Conservation (phyloP, 2,329 filamentous ascomycete genomes). For the Colletotrichum destructivum region DNA sequence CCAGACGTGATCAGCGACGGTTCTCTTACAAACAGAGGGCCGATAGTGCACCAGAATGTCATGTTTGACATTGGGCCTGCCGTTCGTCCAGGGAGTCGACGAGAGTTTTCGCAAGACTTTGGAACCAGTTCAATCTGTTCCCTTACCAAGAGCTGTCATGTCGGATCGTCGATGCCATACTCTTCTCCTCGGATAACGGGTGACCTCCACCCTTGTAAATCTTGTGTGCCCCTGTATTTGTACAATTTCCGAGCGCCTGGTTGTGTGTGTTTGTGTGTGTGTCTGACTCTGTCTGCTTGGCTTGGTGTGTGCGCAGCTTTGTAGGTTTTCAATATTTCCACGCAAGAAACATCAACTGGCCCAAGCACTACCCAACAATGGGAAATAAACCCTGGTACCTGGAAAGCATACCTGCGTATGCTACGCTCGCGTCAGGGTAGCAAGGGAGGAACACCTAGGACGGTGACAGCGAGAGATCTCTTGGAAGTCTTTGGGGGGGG, state of each 20-base stretch:
- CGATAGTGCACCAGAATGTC: neutral
- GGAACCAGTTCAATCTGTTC: neutral
- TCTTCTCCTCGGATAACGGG: neutral
- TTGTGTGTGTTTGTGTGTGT: neutral
- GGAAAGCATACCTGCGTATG: slow-evolving; percentile 11
- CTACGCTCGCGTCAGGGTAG: neutral
- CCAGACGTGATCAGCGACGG: neutral
- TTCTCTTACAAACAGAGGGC: neutral
- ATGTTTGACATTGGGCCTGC: slow-evolving; percentile 4
- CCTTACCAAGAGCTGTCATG: slow-evolving; percentile 4
- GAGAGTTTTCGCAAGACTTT: neutral
- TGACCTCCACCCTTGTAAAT: too few species aligned
- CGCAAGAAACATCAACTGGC: slow-evolving; percentile 8
- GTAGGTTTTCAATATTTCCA: slow-evolving; percentile 1
- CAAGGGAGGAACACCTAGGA: too few species aligned
- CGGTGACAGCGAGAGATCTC: slow-evolving; percentile 22
- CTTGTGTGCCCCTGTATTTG: too few species aligned
- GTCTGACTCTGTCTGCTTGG: slow-evolving; percentile 11
- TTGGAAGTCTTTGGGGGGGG: slow-evolving; percentile 40
- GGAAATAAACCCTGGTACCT: slow-evolving; percentile 16
- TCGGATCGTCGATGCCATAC: slow-evolving; percentile 13
- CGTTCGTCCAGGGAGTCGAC: neutral
- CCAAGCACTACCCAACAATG: slow-evolving; percentile 1
- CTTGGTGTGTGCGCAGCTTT: slow-evolving; percentile 17
- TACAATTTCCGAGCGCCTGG: too few species aligned